These are phyloP conservation scores for Chalciporus piperatus DNA, from an alignment of 768 basidiomycete genomes.

Conservation along the genomic window DNA sequence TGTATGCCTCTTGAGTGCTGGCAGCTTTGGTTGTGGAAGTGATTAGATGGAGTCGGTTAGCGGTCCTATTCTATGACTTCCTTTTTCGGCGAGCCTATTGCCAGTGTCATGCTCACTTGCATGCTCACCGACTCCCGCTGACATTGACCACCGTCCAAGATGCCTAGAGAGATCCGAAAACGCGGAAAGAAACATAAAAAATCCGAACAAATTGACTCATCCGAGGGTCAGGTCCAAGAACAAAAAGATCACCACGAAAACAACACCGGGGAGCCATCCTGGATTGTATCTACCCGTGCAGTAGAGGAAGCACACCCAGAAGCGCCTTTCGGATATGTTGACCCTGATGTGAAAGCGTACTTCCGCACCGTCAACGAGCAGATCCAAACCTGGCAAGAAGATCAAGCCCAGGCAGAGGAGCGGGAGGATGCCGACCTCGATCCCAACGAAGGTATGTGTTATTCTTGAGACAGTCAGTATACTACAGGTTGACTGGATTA, in stretches of 20 bases:
- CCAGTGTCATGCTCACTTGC: too few relatives aligned
- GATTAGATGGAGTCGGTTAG: not conserved
- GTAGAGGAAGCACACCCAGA: constrained; percentile 50
- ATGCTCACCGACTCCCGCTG: too few relatives aligned
- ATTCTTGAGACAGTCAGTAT: not conserved
- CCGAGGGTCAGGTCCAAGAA: not conserved
- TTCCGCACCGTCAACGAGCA: constrained; percentile 87
- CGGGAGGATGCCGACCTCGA: constrained; percentile 45
- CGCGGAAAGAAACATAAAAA: constrained; percentile 76
- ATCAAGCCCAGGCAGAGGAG: constrained; percentile 40
- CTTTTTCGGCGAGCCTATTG: constrained; percentile 6
- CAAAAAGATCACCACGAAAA: constrained; percentile 2
- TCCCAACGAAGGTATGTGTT: constrained; percentile 64
- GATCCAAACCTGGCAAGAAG: constrained; percentile 78
- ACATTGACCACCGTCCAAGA: constrained; percentile 20
- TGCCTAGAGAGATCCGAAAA: constrained; percentile 76
- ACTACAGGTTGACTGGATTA: not conserved
- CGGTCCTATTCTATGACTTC: not conserved
- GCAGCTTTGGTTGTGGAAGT: not conserved
- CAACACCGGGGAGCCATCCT: constrained; percentile 53
- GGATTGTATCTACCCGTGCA: constrained; percentile 54
- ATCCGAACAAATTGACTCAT: constrained; percentile 23
- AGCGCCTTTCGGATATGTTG: constrained; percentile 88
- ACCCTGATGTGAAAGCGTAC: constrained; percentile 89
- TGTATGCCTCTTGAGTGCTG: constrained; percentile 27